These are phyloP conservation scores for Sonneratia alba DNA, from an alignment of 345 rosid species.

Conservation along the genomic window DNA sequence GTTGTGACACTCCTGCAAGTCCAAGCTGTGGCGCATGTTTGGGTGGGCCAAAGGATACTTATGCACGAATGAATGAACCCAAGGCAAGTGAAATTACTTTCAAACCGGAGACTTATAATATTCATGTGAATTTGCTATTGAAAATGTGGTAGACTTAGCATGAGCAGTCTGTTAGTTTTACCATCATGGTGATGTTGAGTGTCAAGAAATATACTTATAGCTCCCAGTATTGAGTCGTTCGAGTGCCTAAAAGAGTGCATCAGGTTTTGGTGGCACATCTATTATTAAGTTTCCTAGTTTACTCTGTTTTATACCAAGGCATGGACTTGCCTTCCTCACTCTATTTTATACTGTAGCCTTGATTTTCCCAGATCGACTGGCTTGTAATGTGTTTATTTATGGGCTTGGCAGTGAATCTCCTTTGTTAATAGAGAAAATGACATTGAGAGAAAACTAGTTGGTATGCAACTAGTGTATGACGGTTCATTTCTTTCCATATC, in stretches of 20 bases:
- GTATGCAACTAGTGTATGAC: neutral
- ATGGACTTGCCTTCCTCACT: neutral
- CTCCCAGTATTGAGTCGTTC: neutral
- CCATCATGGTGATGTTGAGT: neutral
- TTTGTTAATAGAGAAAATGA: neutral
- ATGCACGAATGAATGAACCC: conserved; percentile 88
- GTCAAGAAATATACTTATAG: neutral
- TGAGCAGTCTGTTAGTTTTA: neutral
- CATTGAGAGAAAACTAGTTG: neutral
- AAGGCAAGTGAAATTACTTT: conserved; percentile 29
- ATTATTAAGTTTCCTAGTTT: neutral
- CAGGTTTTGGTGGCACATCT: neutral
- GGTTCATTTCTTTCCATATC: neutral
- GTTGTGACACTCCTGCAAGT: conserved; percentile 93
- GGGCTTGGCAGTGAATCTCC: neutral
- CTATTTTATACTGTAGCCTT: too few relatives aligned
- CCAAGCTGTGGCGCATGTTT: conserved; percentile 97
- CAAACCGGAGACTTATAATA: neutral
- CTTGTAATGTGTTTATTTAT: neutral
- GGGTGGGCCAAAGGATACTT: conserved; percentile 96
- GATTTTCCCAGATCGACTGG: neutral
- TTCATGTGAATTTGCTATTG: neutral
- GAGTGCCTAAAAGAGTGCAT: neutral
- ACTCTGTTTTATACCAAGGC: neutral
- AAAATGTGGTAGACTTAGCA: neutral